Evolutionary conservation across 1,284 basidiomycete genomes (phyloP).

Genomic region (Cryptococcus hybrid): DNA sequence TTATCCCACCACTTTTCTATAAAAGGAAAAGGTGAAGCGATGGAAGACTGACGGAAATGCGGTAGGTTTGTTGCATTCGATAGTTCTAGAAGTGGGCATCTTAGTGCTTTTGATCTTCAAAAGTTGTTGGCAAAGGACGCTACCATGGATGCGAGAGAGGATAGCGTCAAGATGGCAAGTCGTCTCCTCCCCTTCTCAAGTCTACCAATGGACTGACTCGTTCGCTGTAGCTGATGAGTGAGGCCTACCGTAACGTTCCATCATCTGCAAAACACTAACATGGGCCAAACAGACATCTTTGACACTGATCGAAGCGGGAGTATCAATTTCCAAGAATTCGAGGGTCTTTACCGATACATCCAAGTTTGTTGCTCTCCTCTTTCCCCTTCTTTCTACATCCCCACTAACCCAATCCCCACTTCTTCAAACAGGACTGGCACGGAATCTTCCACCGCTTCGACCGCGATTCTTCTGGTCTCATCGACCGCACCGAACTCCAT

Average conservation of each 20-base stretch:
- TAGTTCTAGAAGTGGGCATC: constrained; percentile 39
- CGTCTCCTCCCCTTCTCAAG: constrained; percentile 7
- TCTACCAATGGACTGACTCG: neutral
- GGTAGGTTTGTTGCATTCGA: constrained; percentile 46
- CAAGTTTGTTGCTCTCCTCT: constrained; percentile 25
- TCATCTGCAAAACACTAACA: neutral
- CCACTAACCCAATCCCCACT: neutral
- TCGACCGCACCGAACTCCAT: constrained; percentile 49
- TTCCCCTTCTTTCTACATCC: neutral
- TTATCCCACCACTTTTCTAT: neutral
- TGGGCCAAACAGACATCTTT: constrained; percentile 40
- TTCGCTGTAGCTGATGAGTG: constrained; percentile 34
- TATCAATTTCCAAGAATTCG: constrained; percentile 51
- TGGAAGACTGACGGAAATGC: neutral
- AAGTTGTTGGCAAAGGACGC: constrained; percentile 46
- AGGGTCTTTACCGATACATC: constrained; percentile 51
- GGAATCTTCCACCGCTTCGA: constrained; percentile 50
- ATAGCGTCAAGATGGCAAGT: constrained; percentile 50
- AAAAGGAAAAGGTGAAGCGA: neutral
- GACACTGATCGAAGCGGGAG: constrained; percentile 49
- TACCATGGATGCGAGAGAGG: constrained; percentile 49
- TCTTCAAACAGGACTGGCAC: constrained; percentile 45
- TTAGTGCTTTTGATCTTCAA: constrained; percentile 44
- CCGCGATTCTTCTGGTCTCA: constrained; percentile 46
- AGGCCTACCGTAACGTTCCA: constrained; percentile 2